Evolutionary conservation across 1,284 basidiomycete species (phyloP).

Genomic region (Ceratobasidium sp.): DNA sequence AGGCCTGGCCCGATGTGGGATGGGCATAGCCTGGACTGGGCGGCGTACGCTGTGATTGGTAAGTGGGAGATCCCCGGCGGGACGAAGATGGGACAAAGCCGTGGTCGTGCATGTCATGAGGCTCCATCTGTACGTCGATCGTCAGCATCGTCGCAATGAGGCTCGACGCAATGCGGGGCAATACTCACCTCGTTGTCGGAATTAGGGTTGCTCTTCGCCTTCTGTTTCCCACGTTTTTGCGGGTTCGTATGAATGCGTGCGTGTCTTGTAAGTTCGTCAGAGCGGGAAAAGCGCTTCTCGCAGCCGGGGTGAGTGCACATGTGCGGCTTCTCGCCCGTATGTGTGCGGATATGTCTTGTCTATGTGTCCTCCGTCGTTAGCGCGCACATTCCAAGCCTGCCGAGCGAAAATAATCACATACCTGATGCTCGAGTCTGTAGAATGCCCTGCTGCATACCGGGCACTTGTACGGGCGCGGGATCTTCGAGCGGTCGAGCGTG

Average conservation of each 20-base stretch:
- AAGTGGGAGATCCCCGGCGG: constrained; percentile 36
- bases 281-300: constrained; percentile 97
- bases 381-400: constrained; percentile 45
- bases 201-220: constrained; percentile 45
- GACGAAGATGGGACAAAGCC: constrained; percentile 11
- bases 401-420: constrained; percentile 55
- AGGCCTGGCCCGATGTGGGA: background rate
- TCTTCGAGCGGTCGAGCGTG: constrained; percentile 58
- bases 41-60: constrained; percentile 34
- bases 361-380: constrained; percentile 59
- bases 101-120: constrained; percentile 32
- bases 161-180: background rate
- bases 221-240: constrained; percentile 45
- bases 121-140: constrained; percentile 10
- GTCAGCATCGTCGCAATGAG: background rate
- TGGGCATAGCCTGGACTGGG: constrained; percentile 36
- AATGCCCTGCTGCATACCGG: constrained; percentile 92
- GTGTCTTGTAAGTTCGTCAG: constrained; percentile 96
- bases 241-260: constrained; percentile 82
- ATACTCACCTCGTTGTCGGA: constrained; percentile 45
- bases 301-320: constrained; percentile 93
- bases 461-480: constrained; percentile 91
- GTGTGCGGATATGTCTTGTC: constrained; percentile 97
- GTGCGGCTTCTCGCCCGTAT: constrained; percentile 98
- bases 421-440: constrained; percentile 92